Evolutionary conservation across 1,284 basidiomycete genomes (phyloP).

Genomic region (Earliella scabrosa): DNA sequence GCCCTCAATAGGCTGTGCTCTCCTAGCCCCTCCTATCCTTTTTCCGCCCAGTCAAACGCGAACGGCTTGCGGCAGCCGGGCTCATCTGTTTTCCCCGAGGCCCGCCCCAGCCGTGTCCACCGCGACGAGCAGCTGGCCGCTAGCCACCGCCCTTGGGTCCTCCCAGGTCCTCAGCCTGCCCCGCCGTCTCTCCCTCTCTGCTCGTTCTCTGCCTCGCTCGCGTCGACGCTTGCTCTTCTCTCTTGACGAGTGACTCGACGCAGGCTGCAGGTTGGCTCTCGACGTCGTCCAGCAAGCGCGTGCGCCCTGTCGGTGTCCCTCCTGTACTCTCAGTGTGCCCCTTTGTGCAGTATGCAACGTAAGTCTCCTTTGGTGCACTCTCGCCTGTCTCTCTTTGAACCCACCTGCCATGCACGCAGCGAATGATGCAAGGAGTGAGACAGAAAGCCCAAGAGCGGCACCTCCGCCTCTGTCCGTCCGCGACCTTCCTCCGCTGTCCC

Average conservation of each 20-base stretch:
- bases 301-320: neutral
- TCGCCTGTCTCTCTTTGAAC: neutral
- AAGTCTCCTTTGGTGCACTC: neutral
- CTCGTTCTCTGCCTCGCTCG: neutral
- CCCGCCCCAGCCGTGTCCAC: neutral
- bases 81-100: neutral
- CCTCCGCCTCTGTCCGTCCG: conserved; percentile 10
- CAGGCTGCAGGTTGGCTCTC: neutral
- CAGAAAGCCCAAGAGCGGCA: conserved; percentile 4
- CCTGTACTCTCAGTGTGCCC: neutral
- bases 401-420: neutral
- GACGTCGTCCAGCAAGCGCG: neutral
- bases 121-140: neutral
- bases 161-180: neutral
- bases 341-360: conserved; percentile 11
- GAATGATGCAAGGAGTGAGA: neutral
- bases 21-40: neutral
- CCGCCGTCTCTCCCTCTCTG: neutral
- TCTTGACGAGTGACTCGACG: conserved; percentile 7
- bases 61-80: neutral
- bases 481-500: conserved; percentile 9
- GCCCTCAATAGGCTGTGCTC: conserved; percentile 2
- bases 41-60: neutral
- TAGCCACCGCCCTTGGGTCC: too few species aligned
- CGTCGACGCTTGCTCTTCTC: conserved; percentile 3